Evolutionary conservation across 2,329 filamentous ascomycete genomes (phyloP).

Genomic region (Delphinella strobiligena): DNA sequence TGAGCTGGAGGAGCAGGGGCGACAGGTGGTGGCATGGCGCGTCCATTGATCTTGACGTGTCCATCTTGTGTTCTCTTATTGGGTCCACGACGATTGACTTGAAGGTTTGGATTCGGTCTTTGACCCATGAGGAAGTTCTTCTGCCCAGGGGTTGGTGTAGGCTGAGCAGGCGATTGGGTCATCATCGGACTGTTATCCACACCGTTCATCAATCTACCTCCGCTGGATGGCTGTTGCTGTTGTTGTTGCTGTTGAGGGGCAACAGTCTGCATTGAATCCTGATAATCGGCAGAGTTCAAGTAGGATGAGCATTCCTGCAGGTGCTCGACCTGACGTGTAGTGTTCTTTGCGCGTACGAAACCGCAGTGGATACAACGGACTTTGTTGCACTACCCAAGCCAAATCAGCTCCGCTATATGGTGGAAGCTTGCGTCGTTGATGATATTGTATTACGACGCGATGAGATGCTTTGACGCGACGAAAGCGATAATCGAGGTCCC

Average conservation of each 20-base stretch:
- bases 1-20: constrained; percentile 12
- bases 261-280: constrained; percentile 3
- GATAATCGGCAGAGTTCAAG: constrained; percentile 27
- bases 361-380: constrained; percentile 38
- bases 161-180: constrained; percentile 2
- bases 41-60: constrained; percentile 12
- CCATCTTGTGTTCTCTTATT: constrained; percentile 26
- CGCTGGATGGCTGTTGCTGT: neutral
- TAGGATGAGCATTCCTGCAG: constrained; percentile 34
- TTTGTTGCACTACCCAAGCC: constrained; percentile 29
- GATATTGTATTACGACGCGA: neutral
- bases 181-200: neutral
- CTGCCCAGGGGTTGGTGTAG: constrained; percentile 9
- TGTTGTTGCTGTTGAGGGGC: neutral
- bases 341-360: constrained; percentile 39
- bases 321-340: constrained; percentile 39
- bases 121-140: constrained; percentile 19
- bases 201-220: constrained; percentile 1
- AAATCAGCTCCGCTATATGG: neutral
- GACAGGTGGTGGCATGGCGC: constrained; percentile 10
- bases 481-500: constrained; percentile 3
- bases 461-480: neutral
- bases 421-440: neutral
- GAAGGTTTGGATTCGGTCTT: constrained; percentile 36
- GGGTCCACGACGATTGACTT: constrained; percentile 31